These are phyloP conservation scores for Pontederia paniculata DNA, from an alignment of 176 grass and related monocot genomes.

Conservation along the genomic window DNA sequence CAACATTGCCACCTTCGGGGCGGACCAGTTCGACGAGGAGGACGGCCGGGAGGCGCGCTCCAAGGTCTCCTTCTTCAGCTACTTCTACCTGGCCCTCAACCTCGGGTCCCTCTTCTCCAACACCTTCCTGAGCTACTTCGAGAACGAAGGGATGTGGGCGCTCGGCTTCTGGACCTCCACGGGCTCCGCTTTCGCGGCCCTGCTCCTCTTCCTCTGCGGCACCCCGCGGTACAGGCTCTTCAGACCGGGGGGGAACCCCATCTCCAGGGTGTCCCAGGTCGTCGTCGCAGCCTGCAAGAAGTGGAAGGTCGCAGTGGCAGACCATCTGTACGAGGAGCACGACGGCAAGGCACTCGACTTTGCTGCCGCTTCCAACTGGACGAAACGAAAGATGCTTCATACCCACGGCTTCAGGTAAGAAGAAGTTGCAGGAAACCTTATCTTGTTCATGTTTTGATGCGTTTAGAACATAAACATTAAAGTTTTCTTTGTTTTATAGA, in stretches of 20 bases:
- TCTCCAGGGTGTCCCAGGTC: constrained; percentile 54
- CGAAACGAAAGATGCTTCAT: constrained; percentile 38
- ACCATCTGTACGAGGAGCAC: constrained; percentile 43
- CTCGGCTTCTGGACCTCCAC: constrained; percentile 74
- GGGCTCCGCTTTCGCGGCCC: constrained; percentile 35
- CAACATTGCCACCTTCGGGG: constrained; percentile 76
- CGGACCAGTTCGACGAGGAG: constrained; percentile 84
- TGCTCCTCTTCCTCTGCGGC: constrained; percentile 50
- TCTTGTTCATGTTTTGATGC: background rate
- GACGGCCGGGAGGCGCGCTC: constrained; percentile 56
- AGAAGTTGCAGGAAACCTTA: background rate
- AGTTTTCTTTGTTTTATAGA: constrained; percentile 8
- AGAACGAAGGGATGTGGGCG: constrained; percentile 61
- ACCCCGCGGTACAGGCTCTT: constrained; percentile 48
- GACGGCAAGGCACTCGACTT: constrained; percentile 13
- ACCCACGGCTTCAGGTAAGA: constrained; percentile 43
- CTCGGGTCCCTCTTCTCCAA: constrained; percentile 94
- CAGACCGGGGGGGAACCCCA: constrained; percentile 46
- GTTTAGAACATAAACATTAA: too few relatives aligned
- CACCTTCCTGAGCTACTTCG: constrained; percentile 78
- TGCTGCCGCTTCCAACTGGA: background rate
- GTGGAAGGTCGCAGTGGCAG: constrained; percentile 26
- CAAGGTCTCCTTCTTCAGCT: constrained; percentile 95
- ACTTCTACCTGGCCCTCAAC: constrained; percentile 96
- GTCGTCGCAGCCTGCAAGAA: constrained; percentile 48